Base-by-base conservation (phyloP, 352 stramenopile genomes). In the Pythium plurisporium region DNA sequence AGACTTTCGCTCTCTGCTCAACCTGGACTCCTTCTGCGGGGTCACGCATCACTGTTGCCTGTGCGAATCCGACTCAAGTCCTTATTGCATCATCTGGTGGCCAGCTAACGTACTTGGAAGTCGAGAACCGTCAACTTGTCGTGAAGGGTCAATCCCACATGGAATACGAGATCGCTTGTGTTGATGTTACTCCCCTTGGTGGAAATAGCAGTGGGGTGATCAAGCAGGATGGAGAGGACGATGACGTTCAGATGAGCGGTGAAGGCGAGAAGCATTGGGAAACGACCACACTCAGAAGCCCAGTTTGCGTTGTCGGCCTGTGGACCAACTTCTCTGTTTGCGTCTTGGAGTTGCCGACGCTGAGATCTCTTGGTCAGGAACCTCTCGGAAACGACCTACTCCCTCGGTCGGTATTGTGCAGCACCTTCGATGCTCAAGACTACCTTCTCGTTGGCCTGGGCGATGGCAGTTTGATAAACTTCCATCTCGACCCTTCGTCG, bases 381-480 rank as follows among this genome's bases (percentile, higher is more conserved):
- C 71, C 72, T 4, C 69, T 96, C 7, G 85, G 85, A 42, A 90
- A 85, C 44, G 82, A 94, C 44, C 44, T 94, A 17, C 75, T 97
- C 43, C 86, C 90, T 1, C 81, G 93, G 33, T 96, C 87, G 7
- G 81, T 98, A 22, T 62, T 98, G 23, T 87, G 89, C 63, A 91
- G 91, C 48, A 87, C 82, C 9, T 92, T 94, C 43, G 88, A 96
- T 47, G 72, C 67, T 25, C 69, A 89, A 36, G 64, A 94, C 59
- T 98, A 98, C 60, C 59, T 99, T 20, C 80, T 99, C 23, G 90
- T 99, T 14, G 97, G 96, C 46, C 76, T 99, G n/a, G 97, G 96
- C 17, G 96, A 99, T 67, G 97, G 96, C 17, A 95, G 82, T 64
- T 66, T 98, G 9, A 85, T 98, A 49, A 97, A 94, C 50, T 98